Evolutionary conservation across 352 stramenopile genomes (phyloP), one percentile per base, ranked within the genome.

Genomic region (Aphanomyces cochlioides): DNA sequence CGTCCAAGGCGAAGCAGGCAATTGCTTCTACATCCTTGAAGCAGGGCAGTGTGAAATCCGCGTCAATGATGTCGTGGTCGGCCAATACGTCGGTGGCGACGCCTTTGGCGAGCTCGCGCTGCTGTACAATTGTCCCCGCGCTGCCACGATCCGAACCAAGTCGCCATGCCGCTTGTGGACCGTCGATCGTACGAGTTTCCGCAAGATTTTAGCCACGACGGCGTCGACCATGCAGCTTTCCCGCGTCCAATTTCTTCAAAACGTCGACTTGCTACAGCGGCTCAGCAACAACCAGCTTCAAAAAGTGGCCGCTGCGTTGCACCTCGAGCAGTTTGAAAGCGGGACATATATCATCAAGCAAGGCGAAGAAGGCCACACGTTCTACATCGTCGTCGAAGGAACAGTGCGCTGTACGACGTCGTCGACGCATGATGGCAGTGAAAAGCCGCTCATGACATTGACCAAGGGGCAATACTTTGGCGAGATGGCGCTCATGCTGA

Each of bases 351-450:
- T 99, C 71, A 96, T 99, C 66, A 82, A 79, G 3, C 96, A 98
- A 76, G 96, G 96, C 39, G 90, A 98, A 3, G 83, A 94, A 66
- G 96, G 96, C 72, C 92, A 98, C 76, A 94, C 97, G 7, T 99
- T 99, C 76, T 99, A 98, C 84, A 98, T 99, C 75, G 95, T 98
- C 36, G 90, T 97, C 36, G 89, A 98, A 67, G 96, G 96, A 68
- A 90, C 84, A 28, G 90, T 98, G 34, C 77, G 78, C 19, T 93
- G 86, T 79, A 91, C 84, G 36, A 86, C 84, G 17, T 69, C 77
- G 7, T 65, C 78, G 7, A 75, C 73, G n/a, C 69, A 75, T 5
- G 79, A 88, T 1, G 80, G 77, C 15, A 68, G 72, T 2, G 86
- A 93, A 54, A 92, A 90, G 60, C 82, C 90, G 53, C 79, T 92